Evolutionary conservation across 768 basidiomycete species (phyloP).

Genomic region (Daedalea quercina): DNA sequence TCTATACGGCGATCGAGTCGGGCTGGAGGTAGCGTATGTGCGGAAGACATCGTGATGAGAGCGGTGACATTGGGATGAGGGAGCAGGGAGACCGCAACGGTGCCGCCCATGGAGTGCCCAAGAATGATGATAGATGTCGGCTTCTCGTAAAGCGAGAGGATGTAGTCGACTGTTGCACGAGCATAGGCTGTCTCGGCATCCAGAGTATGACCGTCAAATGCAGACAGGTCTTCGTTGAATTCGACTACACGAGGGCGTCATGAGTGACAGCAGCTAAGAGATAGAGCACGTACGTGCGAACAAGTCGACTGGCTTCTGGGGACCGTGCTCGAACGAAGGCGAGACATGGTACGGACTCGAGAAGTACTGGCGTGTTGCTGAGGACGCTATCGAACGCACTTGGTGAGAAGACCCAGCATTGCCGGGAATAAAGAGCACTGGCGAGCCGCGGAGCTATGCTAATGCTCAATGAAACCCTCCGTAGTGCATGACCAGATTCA

Average conservation of each 20-base stretch:
- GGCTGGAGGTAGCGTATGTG: constrained; percentile 82
- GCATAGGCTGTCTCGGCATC: constrained; percentile 77
- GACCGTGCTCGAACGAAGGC: constrained; percentile 41
- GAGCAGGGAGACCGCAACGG: constrained; percentile 79
- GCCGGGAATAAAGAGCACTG: constrained; percentile 96
- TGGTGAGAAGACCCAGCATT: constrained; percentile 95
- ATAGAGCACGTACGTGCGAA: constrained; percentile 59
- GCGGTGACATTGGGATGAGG: constrained; percentile 61
- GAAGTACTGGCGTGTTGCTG: constrained; percentile 77
- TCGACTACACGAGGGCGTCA: constrained; percentile 55
- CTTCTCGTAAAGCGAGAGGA: constrained; percentile 67
- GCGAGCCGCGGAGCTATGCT: constrained; percentile 44
- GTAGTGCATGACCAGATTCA: background rate
- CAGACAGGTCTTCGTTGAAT: constrained; percentile 95
- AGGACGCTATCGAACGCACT: constrained; percentile 91
- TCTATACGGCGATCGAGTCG: constrained; percentile 81
- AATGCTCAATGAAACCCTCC: constrained; percentile 12
- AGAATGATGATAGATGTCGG: constrained; percentile 66
- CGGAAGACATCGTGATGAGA: constrained; percentile 95
- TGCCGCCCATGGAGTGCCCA: constrained; percentile 97
- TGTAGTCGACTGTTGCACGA: constrained; percentile 61
- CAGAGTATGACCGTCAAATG: constrained; percentile 88
- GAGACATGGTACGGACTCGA: constrained; percentile 50
- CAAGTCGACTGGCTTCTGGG: constrained; percentile 65
- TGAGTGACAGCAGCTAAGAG: background rate